Base-by-base conservation (phyloP, 2,329 filamentous ascomycete genomes). In the Ophiostoma australiae region DNA sequence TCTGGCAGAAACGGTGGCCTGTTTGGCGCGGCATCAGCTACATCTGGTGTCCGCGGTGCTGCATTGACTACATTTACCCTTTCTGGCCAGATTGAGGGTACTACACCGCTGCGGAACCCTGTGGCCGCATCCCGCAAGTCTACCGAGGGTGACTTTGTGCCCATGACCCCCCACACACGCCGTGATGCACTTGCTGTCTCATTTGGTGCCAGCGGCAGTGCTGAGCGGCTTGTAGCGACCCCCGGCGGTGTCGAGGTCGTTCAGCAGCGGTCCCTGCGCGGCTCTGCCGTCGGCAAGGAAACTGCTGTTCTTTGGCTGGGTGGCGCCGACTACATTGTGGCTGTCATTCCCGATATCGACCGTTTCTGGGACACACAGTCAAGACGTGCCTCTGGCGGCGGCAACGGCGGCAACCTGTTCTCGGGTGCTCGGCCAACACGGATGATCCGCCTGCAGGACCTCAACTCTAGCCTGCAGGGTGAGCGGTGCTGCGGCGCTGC, bases 111-210 rank as follows among this genome's bases (percentile, higher is more conserved):
- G 61, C 84, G 86, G n/a, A 82, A 80, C 69, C 78, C 80, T 5
- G 72, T 69, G 77, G 71, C 73, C 1, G 68, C 76, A 5, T 77
- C 79, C 11, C 80, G 80, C 69, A 80, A 80, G 77, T 77, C 77
- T 75, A 79, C 73, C 0, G 74, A 74, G 8, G 81, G 81, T 20
- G 87, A 87, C 48, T 89, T 89, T 73, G 85, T 86, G 11, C 87
- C 87, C 11, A 87, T 89, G 86, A 89, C 87, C 1, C 87, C 87
- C 0, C 86, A 88, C 73, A 87, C 86, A 11, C 81, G 87, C 55
- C 83, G 84, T 55, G 85, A 87, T 72, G 85, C 83, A 4, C 80
- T 85, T 4, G 80, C 81, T 13, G 81, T 82, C 1, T 80, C 81
- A 39, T 78, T 82, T 20, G 78, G 78, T 0, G 77, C 78, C 0